Base-by-base conservation (phyloP, 768 basidiomycete species). In the Boletus vinaceobasis region DNA sequence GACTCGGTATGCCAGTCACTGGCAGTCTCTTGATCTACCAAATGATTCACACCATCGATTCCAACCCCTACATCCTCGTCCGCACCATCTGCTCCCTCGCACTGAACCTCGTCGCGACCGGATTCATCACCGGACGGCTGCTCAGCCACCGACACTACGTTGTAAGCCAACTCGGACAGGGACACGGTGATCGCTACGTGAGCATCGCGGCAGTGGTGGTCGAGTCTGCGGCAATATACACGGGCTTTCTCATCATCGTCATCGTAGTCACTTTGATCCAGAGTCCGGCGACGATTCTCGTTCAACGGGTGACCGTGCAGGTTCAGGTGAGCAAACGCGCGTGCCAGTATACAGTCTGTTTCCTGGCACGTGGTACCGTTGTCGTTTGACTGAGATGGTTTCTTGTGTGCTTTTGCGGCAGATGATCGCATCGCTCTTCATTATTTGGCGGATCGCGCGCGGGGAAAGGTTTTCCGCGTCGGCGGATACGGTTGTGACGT, bases 201-300 rank as follows among this genome's bases (percentile, higher is more conserved):
- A 75, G 74, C 7, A 55, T 77, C 36, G 63, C 63, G 1, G 62
- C 75, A 2, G 71, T 79, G 31, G 52, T 79, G 27, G 57, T 80
- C 47, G 78, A 80, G 56, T 75, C 73, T 4, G 79, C 79, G 0
- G 74, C 77, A 2, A 61, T 79, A 7, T 79, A 79, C 53, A 75
- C 76, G 2, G 59, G 73, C 38, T 73, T 73, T 54, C 70, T 76
- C 7, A 21, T 78, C 19, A 52, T 74, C 9, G 74, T 79, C 59
- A 71, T 79, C 46, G 60, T 77, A 23, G 68, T 74, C 0, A 79
- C 77, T 57, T 72, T 74, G 3, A 37, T 71, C 23, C 65, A 68
- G 52, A 68, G 76, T 54, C 75, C 78, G 4, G 69, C 71, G 15
- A 74, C 74, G 44, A 75, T 77, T 32, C 60, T 77, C 7, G 74